Base-by-base conservation (phyloP, 345 rosid species). In the Mercurialis annua region DNA sequence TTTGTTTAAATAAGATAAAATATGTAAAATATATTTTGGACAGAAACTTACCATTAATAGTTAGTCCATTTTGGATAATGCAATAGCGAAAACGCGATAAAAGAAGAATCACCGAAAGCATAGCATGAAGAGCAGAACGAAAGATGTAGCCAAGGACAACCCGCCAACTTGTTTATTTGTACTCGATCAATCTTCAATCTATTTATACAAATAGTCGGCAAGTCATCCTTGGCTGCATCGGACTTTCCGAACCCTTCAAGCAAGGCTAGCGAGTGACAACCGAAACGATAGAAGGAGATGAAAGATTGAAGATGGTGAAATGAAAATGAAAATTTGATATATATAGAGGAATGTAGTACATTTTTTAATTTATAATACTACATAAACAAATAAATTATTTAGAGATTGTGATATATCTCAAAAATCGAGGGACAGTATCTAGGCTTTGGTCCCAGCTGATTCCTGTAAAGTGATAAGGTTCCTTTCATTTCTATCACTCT, bases 141-240 rank as follows among this genome's bases (percentile, higher is more conserved):
- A 76, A 48, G 62, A 71, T 71, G 76, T 83, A 83, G 82, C 81
- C 82, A 78, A 76, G 71, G 61, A 76, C 61, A 58, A 76, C 84
- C 73, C 72, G 87, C 87, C 81, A 69, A 70, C 64, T 16, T 63
- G 10, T 62, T 1, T 47, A 4, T 16, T 47, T 69, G 34, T 31
- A 23, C 23, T 50, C 23, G 23, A 3, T 11, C 17, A 21, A 2
- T 40, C 4, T 40, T 40, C 10, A 8, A 40, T 2, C 2, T 40
- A 40, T 40, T 7, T 38, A 24, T 10, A 16, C 6, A 12, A 6
- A 51, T 1, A 18, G 73, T 52, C 84, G 86, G 86, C 84, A 83
- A 83, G 80, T 83, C 86, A 83, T 83, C 82, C 86, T 83, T 83
- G 86, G 86, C 86, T 83, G 82, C 82, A 80, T 33, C 55, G 58